phyloP scores from a whole-genome alignment of 768 basidiomycete species.

The Kwoniella sp. region DNA sequence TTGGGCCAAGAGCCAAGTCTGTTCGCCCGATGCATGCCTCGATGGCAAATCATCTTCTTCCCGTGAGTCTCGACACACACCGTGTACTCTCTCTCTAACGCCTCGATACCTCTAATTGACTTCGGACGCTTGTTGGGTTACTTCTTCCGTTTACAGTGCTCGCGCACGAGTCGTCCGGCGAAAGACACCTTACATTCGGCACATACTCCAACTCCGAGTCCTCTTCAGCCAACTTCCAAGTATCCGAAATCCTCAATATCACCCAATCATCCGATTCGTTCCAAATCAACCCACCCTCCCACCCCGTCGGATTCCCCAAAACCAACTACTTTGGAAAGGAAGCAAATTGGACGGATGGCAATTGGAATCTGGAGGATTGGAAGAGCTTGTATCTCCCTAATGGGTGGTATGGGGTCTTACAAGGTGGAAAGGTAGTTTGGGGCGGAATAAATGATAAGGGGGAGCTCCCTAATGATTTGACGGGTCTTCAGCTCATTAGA shows the following conservation, averaged over 20 bases:
- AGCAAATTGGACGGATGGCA: neutral
- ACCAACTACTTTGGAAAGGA: slow-evolving; percentile 21
- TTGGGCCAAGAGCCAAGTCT: slow-evolving; percentile 20
- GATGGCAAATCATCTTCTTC: slow-evolving; percentile 30
- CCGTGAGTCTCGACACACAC: slow-evolving; percentile 1
- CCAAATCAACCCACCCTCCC: slow-evolving; percentile 26
- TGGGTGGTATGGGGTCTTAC: slow-evolving; percentile 38
- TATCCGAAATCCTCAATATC: slow-evolving; percentile 18
- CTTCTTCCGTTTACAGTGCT: too few species aligned
- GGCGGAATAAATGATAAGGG: slow-evolving; percentile 31
- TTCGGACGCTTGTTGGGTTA: too few species aligned
- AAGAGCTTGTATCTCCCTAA: slow-evolving; percentile 37
- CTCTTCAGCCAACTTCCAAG: slow-evolving; percentile 16
- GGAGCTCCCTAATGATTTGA: slow-evolving; percentile 26
- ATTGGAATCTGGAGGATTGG: slow-evolving; percentile 25
- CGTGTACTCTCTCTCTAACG: neutral
- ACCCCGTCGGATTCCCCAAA: slow-evolving; percentile 25
- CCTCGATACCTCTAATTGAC: too few species aligned
- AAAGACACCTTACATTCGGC: slow-evolving; percentile 20
- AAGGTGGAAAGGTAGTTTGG: slow-evolving; percentile 39
- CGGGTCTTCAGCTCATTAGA: slow-evolving; percentile 7
- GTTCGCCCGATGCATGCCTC: slow-evolving; percentile 26
- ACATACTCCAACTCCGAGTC: slow-evolving; percentile 16
- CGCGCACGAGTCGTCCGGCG: slow-evolving; percentile 11
- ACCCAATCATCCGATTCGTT: slow-evolving; percentile 1